A percentile compares a stretch with the other conserved stretches of the same genome.
These are phyloP conservation scores for Pythium vanterpoolii DNA, from an alignment of 352 stramenopile species.

Conservation along the genomic window DNA sequence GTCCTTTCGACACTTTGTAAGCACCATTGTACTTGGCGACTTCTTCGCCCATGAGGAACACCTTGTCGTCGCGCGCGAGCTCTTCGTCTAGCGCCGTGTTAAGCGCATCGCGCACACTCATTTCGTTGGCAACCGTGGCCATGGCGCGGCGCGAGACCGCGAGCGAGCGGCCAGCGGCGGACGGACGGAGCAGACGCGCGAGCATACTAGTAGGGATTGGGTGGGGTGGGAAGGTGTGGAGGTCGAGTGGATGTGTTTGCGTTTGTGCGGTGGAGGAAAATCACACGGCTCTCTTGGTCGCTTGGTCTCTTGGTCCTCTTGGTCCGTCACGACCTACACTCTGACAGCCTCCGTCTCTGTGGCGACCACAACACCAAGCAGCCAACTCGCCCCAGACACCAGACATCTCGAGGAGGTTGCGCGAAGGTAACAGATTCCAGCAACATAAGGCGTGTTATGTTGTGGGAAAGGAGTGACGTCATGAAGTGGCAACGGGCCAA, in stretches of 20 bases:
- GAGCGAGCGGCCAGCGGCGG: conserved; percentile 15
- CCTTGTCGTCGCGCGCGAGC: conserved; percentile 94
- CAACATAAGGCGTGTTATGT: conserved; percentile 12
- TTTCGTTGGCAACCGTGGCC: conserved; percentile 74
- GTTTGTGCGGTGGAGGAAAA: not conserved
- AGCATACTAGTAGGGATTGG: conserved; percentile 26
- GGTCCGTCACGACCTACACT: no score
- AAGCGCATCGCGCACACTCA: conserved; percentile 98
- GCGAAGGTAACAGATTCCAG: conserved; percentile 14
- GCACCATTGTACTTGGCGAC: conserved; percentile 99
- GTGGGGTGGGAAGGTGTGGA: conserved; percentile 4
- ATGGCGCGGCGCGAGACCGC: conserved; percentile 50
- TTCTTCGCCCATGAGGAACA: conserved; percentile 97
- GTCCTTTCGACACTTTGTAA: conserved; percentile 98
- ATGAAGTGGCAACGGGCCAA: conserved; percentile 9
- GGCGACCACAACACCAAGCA: conserved; percentile 24
- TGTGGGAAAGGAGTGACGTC: conserved; percentile 23
- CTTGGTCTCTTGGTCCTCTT: no score
- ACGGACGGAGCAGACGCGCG: conserved; percentile 42
- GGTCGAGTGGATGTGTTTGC: conserved; percentile 15
- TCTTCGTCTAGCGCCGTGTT: conserved; percentile 99
- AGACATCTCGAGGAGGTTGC: conserved; percentile 14
- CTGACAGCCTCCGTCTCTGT: not conserved
- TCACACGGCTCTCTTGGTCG: conserved; percentile 8
- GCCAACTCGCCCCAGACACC: conserved; percentile 22